Base-by-base conservation (phyloP, 2,329 filamentous ascomycete genomes). In the Kalaharituber pfeilii region DNA sequence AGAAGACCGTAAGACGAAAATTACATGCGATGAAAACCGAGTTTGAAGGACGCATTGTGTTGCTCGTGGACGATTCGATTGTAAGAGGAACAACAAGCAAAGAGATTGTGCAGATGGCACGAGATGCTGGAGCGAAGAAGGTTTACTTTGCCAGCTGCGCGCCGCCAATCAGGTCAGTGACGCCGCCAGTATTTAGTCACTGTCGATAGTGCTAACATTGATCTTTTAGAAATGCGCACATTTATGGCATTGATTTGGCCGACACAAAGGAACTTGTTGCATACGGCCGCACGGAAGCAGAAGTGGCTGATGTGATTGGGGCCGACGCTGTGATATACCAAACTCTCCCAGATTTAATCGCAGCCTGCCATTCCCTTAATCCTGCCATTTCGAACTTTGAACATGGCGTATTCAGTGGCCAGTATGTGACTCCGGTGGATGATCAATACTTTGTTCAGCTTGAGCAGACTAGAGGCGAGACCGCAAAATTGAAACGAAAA, bases 1-100 rank as follows among this genome's bases (percentile, higher is more conserved):
- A 91, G 64, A 89, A 89, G 69, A 83, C 86, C 61, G 86, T 96
- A 8, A 81, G 89, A 3, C 79, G 88, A 50, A 96, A 96, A 71
- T 75, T 96, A 36, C 89, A 84, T 57, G 79, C 88, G 20, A 94
- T 95, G 69, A 78, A 81, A 25, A 80, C 81, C 33, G 87, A 95
- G 66, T 95, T 95, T 69, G 74, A 80, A 55, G 85, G 77, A 61
- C 81, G 83, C 63, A 84, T 81, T 56, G 83, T 96, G 6, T 73
- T 87, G 9, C 72, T 96, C 0, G 84, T 95, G 1, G 89, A 95
- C 62, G 89, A 95, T 69, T 86, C 80, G 62, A 86, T 94, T 56
- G 88, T 94, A 3, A 78, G 88, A 33, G 88, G 87, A 50, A 93
- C 84, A 0, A 94, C 86, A 1, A 82, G 78, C 57, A 73, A 80